Conservation (phyloP, 1,284 basidiomycete species). For the Clitocybe nebularis region DNA sequence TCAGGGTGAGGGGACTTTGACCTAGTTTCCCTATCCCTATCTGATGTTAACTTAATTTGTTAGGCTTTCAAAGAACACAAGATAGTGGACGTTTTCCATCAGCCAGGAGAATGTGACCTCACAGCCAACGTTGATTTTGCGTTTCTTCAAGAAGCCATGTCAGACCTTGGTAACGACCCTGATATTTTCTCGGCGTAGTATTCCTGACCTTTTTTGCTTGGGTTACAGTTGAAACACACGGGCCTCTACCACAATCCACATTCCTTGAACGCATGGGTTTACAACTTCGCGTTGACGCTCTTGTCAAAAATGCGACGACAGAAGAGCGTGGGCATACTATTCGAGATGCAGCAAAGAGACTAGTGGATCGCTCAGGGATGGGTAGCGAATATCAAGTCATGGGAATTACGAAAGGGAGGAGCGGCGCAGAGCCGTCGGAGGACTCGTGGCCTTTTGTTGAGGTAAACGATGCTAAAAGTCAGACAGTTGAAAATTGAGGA, state of each 20-base stretch:
- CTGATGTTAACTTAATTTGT: not conserved
- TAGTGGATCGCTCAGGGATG: slow-evolving; percentile 65
- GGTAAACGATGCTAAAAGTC: slow-evolving; percentile 1
- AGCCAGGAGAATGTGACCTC: slow-evolving; percentile 87
- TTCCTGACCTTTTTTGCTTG: slow-evolving; percentile 15
- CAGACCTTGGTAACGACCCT: slow-evolving; percentile 56
- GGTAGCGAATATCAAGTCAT: slow-evolving; percentile 63
- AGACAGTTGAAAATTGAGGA: too few relatives aligned
- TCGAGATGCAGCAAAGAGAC: slow-evolving; percentile 43
- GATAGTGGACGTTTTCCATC: slow-evolving; percentile 81
- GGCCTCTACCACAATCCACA: slow-evolving; percentile 63
- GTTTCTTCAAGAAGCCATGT: slow-evolving; percentile 78
- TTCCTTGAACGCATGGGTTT: slow-evolving; percentile 77
- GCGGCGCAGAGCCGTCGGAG: slow-evolving; percentile 7
- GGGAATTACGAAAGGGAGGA: slow-evolving; percentile 37
- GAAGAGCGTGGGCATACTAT: slow-evolving; percentile 42
- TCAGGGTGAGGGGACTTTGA: slow-evolving; percentile 57
- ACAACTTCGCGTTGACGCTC: slow-evolving; percentile 51
- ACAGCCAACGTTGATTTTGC: slow-evolving; percentile 97
- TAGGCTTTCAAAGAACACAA: slow-evolving; percentile 90
- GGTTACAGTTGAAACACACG: slow-evolving; percentile 49
- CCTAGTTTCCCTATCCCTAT: not conserved
- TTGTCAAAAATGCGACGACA: slow-evolving; percentile 39
- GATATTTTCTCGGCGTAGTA: not conserved
- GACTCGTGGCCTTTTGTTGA: slow-evolving; percentile 30